Evolutionary conservation across 177 flowering plant genomes (phyloP).

Genomic region (Tripterygium wilfordii): DNA sequence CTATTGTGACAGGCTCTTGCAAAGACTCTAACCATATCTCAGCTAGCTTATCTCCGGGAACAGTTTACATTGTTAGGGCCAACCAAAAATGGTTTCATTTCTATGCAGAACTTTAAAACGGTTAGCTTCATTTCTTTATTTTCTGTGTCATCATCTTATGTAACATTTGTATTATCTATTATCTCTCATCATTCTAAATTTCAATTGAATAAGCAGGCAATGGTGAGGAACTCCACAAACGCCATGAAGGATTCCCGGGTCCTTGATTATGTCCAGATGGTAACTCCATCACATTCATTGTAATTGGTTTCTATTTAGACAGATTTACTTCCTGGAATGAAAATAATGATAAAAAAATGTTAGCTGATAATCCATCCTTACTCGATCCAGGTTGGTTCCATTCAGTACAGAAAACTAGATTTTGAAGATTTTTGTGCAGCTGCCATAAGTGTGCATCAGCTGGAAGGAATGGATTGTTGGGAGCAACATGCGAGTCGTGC

Average conservation of each 20-base stretch:
- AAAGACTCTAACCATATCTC: slow-evolving; percentile 66
- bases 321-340: no score
- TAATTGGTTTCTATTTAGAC: no score
- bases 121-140: slow-evolving; percentile 30
- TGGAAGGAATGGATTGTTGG: slow-evolving; percentile 64
- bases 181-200: slow-evolving; percentile 10
- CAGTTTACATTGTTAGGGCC: slow-evolving; percentile 79
- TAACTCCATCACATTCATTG: slow-evolving; percentile 15
- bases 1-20: slow-evolving; percentile 73
- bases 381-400: slow-evolving; percentile 43
- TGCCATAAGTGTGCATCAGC: slow-evolving; percentile 62
- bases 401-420: slow-evolving; percentile 57
- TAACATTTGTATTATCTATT: no score
- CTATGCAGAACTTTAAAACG: slow-evolving; percentile 71
- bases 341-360: no score
- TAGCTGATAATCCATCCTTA: not conserved
- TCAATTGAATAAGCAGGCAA: slow-evolving; percentile 43
- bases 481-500: slow-evolving; percentile 72
- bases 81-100: slow-evolving; percentile 65
- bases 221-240: slow-evolving; percentile 55
- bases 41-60: slow-evolving; percentile 71
- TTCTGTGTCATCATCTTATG: not conserved
- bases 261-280: slow-evolving; percentile 65
- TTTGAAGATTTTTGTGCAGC: slow-evolving; percentile 75
- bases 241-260: slow-evolving; percentile 89